Percentiles rank a stretch among this genome's conserved stretches.
phyloP scores from a whole-genome alignment of 176 grass and related monocot species.

The Hyparrhenia diplandra region DNA sequence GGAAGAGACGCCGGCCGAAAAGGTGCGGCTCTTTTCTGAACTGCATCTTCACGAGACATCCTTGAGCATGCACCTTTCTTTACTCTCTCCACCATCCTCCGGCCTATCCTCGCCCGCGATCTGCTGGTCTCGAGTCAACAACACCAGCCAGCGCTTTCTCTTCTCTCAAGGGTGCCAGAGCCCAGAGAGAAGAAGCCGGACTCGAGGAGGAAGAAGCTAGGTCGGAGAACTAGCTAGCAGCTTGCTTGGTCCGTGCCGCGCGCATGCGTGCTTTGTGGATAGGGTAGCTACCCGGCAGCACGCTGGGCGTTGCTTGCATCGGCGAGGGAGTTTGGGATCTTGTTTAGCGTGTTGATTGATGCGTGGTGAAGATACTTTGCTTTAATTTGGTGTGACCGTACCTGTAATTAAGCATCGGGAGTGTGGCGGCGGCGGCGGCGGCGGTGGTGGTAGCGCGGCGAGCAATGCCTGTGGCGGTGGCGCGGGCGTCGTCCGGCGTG shows the following conservation, averaged over 20 bases:
- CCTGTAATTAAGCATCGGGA: not conserved
- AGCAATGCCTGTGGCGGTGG: conserved; percentile 28
- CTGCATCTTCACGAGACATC: conserved; percentile 78
- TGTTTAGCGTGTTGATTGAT: not conserved
- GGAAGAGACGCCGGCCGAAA: conserved; percentile 19
- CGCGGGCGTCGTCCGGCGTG: conserved; percentile 9
- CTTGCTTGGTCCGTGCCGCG: not conserved
- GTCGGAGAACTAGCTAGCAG: not conserved
- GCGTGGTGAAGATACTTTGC: conserved; percentile 10
- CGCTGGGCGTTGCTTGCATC: not conserved
- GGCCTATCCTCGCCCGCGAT: conserved; percentile 18
- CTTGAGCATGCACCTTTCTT: conserved; percentile 53
- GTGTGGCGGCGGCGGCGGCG: not conserved
- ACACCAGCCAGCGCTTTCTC: conserved; percentile 1
- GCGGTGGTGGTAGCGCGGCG: not conserved
- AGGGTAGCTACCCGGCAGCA: not conserved
- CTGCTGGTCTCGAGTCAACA: not conserved
- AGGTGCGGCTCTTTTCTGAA: conserved; percentile 49
- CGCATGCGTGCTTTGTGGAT: not conserved
- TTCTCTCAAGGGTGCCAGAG: conserved; percentile 5
- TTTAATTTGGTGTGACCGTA: not conserved
- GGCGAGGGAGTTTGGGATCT: not conserved
- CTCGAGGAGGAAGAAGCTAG: not conserved
- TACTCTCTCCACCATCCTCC: conserved; percentile 18
- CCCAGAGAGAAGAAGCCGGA: not conserved